Percentiles rank a stretch among this genome's conserved stretches.
phyloP scores from a whole-genome alignment of 1,284 basidiomycete genomes.

The Coniophora puteana region DNA sequence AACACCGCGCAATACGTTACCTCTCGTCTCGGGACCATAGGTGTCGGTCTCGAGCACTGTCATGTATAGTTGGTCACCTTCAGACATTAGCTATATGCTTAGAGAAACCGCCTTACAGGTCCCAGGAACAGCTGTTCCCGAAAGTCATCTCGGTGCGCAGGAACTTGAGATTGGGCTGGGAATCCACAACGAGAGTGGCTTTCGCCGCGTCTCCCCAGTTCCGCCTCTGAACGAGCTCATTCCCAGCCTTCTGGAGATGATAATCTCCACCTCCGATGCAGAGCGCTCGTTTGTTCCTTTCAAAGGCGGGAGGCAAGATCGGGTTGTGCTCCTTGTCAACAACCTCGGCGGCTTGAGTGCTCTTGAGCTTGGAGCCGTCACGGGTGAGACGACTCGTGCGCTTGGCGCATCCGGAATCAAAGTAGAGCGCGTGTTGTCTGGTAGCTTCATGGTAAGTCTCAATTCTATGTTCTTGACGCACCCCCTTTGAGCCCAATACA shows the following conservation, averaged over 20 bases:
- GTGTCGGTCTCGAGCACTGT: conserved; percentile 90
- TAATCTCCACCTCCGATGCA: conserved; percentile 71
- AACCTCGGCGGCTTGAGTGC: conserved; percentile 86
- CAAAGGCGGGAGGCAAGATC: conserved; percentile 59
- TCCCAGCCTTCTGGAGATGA: conserved; percentile 64
- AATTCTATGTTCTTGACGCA: background rate
- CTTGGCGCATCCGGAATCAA: conserved; percentile 55
- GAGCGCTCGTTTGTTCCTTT: conserved; percentile 89
- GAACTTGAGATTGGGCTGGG: conserved; percentile 89
- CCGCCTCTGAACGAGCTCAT: conserved; percentile 71
- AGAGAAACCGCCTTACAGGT: conserved; percentile 41
- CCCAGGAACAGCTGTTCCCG: conserved; percentile 68
- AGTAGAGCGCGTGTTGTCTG: conserved; percentile 65
- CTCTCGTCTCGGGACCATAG: conserved; percentile 74
- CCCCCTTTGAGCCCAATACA: conserved; percentile 7
- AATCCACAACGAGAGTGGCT: conserved; percentile 92
- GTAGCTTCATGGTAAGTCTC: conserved; percentile 76
- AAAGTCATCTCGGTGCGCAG: conserved; percentile 54
- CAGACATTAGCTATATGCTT: conserved; percentile 2
- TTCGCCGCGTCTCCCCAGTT: conserved; percentile 66
- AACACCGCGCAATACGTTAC: conserved; percentile 66
- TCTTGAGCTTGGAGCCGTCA: conserved; percentile 77
- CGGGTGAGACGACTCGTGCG: conserved; percentile 54
- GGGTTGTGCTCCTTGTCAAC: conserved; percentile 70
- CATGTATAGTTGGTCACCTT: conserved; percentile 68